Base-by-base conservation (phyloP, 768 basidiomycete genomes). In the Boletus huronensis region DNA sequence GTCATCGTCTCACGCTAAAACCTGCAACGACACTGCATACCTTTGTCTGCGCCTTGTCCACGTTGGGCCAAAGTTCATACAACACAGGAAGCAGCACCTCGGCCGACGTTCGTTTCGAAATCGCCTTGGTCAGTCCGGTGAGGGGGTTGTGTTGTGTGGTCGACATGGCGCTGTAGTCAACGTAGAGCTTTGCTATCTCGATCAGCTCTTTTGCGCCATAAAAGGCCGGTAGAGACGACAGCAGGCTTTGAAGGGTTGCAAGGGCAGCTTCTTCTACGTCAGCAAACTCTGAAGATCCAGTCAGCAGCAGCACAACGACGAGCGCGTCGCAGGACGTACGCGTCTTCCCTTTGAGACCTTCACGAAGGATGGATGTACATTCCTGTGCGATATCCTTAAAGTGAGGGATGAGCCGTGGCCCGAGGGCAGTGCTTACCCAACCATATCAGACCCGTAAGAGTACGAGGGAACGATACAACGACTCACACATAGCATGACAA, bases 371-470 rank as follows among this genome's bases (percentile, higher is more conserved):
- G 21, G 68, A 52, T 32, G 84, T 72, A 54, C 82, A 82, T 50
- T 84, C 77, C 5, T 82, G 70, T 16, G 89, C 79, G 43, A 95
- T 81, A 14, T 83, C 78, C 49, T 82, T 82, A 72, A 97, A 87
- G 70, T 83, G 79, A 5, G 96, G 93, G 47, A 99, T 93, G 47
- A 93, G 78, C 0, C 96, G 85, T 11, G 95, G 92, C 0, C 91
- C 93, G 21, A 98, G 80, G 43, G 86, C 84, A 19, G 77, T 68
- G 19, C 93, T 96, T 35, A 62, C 16, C 14, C 42, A 28, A 32
- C 41, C 39, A 19, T 13, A 6, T 69, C 45, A 61, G 59, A n/a
- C 34, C 10, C 39, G 21, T 6, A 34, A 10, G 8, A n/a, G n/a
- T 35, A 17, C 23, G 16, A 44, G 13, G 34, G 19, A 34, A 35